phyloP scores from a whole-genome alignment of 2,329 filamentous ascomycete species.

The Pseudogymnoascus sp. region DNA sequence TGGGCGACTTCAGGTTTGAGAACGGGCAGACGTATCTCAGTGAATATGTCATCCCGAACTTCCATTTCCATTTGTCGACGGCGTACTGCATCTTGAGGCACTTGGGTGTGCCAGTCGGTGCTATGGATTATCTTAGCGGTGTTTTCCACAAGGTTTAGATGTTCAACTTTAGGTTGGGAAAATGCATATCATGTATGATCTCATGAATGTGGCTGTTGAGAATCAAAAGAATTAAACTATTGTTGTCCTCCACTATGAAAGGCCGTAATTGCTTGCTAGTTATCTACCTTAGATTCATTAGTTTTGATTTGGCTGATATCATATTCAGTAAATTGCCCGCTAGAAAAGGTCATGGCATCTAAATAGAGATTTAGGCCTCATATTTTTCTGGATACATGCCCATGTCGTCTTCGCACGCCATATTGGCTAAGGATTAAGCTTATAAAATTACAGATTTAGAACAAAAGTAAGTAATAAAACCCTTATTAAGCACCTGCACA shows the following conservation, averaged over 20 bases:
- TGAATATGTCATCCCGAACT: slow-evolving; percentile 36
- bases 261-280: neutral
- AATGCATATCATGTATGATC: neutral
- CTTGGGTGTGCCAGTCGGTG: slow-evolving; percentile 39
- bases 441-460: neutral
- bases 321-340: neutral
- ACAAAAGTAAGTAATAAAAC: neutral
- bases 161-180: neutral
- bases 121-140: slow-evolving; percentile 33
- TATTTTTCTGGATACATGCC: neutral
- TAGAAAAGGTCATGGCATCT: neutral
- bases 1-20: slow-evolving; percentile 5
- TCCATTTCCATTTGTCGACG: slow-evolving; percentile 41
- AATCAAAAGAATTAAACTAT: neutral
- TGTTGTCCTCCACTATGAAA: neutral
- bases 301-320: neutral
- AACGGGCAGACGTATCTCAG: slow-evolving; percentile 29
- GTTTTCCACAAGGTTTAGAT: slow-evolving; percentile 6
- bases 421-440: neutral
- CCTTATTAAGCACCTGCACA: neutral
- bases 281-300: neutral
- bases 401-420: neutral
- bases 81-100: slow-evolving; percentile 39
- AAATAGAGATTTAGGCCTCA: neutral
- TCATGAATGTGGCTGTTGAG: neutral